phyloP scores from a whole-genome alignment of 164 flowering plant genomes.

The Magnolia changhungtana region DNA sequence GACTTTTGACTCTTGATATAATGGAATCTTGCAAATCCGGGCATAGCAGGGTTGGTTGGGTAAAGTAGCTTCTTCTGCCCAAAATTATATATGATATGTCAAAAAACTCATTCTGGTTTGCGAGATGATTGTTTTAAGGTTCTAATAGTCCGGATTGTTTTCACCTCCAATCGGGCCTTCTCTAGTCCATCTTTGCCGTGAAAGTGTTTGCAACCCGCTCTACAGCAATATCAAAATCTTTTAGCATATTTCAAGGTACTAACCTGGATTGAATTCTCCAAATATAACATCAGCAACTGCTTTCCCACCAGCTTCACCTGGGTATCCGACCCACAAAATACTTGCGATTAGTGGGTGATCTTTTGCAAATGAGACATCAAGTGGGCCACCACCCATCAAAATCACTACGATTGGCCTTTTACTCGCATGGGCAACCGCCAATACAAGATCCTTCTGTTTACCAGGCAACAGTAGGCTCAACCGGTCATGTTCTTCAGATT shows the following conservation, averaged over 20 bases:
- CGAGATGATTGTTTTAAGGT: too few species aligned
- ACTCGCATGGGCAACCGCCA: slow-evolving; percentile 51
- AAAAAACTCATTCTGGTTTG: too few species aligned
- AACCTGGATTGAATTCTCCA: slow-evolving; percentile 87
- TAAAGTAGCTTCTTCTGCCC: too few species aligned
- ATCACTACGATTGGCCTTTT: slow-evolving; percentile 66
- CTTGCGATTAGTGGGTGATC: slow-evolving; percentile 55
- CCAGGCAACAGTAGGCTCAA: slow-evolving; percentile 83
- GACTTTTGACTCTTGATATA: too few species aligned
- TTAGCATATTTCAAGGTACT: slow-evolving; percentile 10
- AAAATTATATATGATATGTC: too few species aligned
- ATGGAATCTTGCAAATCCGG: too few species aligned
- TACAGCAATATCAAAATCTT: not conserved
- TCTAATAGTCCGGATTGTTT: too few species aligned
- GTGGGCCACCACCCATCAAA: slow-evolving; percentile 90
- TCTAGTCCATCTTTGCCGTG: too few species aligned
- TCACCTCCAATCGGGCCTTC: too few species aligned
- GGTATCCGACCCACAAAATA: slow-evolving; percentile 94
- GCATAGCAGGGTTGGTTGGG: too few species aligned
- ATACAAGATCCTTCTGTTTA: slow-evolving; percentile 66
- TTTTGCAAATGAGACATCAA: slow-evolving; percentile 78
- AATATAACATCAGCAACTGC: slow-evolving; percentile 80
- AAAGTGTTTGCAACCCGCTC: too few species aligned
- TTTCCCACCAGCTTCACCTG: slow-evolving; percentile 84
- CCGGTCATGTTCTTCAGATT: slow-evolving; percentile 83